phyloP scores from a whole-genome alignment of 208 protist genomes.

The Trypanosoma conorhini region DNA sequence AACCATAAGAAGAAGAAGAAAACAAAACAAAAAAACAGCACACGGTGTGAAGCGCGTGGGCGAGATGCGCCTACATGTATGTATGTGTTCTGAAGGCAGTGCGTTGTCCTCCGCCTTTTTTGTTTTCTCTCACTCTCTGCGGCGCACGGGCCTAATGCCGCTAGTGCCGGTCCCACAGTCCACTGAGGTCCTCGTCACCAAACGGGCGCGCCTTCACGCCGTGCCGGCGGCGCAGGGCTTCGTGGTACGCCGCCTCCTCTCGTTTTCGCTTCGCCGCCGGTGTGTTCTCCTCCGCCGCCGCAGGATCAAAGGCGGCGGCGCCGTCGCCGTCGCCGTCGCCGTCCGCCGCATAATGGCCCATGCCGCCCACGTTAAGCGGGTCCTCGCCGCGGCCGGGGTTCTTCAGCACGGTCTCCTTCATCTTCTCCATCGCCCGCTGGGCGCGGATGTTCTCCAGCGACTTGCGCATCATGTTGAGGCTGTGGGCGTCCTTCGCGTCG shows the following conservation, averaged over 20 bases:
- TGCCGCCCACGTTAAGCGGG: constrained; percentile 40
- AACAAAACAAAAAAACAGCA: background rate
- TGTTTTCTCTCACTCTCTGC: background rate
- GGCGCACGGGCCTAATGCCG: background rate
- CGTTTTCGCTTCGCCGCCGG: constrained; percentile 39
- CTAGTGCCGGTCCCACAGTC: constrained; percentile 63
- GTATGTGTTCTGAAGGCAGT: background rate
- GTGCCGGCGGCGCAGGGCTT: constrained; percentile 72
- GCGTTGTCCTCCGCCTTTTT: background rate
- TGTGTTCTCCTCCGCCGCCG: constrained; percentile 10
- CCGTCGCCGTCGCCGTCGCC: constrained; percentile 31
- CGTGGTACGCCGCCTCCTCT: constrained; percentile 72
- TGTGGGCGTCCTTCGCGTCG: constrained; percentile 75
- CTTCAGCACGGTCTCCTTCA: constrained; percentile 85
- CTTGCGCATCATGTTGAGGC: constrained; percentile 84
- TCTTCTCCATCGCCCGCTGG: constrained; percentile 77
- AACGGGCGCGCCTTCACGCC: constrained; percentile 72
- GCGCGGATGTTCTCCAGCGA: constrained; percentile 85
- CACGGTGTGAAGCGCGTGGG: background rate
- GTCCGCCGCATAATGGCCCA: constrained; percentile 50
- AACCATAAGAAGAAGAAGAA: no score
- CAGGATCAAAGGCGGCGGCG: constrained; percentile 49
- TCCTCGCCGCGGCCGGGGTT: constrained; percentile 37
- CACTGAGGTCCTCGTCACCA: constrained; percentile 66
- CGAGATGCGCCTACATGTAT: background rate